Evolutionary conservation across 2,329 filamentous ascomycete species (phyloP).

Genomic region (Corniculantispora saksenae): DNA sequence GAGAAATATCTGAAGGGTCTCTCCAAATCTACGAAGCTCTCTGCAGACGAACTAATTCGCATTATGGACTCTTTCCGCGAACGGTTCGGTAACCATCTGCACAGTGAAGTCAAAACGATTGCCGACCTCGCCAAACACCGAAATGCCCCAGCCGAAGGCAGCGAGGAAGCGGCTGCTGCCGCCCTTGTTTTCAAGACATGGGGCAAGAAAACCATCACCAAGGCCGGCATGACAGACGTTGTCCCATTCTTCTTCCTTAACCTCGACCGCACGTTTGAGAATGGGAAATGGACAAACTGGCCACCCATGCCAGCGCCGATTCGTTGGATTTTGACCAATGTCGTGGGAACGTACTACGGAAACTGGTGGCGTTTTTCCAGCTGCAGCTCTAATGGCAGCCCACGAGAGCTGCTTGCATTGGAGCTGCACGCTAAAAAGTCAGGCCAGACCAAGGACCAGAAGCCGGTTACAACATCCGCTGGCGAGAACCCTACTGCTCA

Average conservation of each 20-base stretch:
- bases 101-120: conserved; percentile 56
- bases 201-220: conserved; percentile 65
- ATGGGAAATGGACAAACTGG: conserved; percentile 62
- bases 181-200: conserved; percentile 57
- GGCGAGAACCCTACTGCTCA: background rate
- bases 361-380: conserved; percentile 67
- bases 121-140: conserved; percentile 50
- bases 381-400: conserved; percentile 55
- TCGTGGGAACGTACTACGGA: conserved; percentile 57
- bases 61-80: conserved; percentile 54
- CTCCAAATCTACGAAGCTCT: conserved; percentile 43
- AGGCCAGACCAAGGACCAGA: background rate
- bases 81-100: conserved; percentile 56
- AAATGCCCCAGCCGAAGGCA: conserved; percentile 49
- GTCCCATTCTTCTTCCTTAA: conserved; percentile 67
- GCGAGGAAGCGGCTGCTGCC: conserved; percentile 47
- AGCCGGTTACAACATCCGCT: background rate
- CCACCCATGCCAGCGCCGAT: conserved; percentile 64
- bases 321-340: conserved; percentile 60
- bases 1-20: conserved; percentile 51
- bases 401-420: conserved; percentile 55
- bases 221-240: conserved; percentile 59
- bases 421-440: conserved; percentile 20
- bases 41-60: conserved; percentile 44
- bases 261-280: conserved; percentile 59